Evolutionary conservation across 495 filamentous ascomycete genomes (phyloP), one percentile per base, ranked within the genome.

Genomic region (Annulohypoxylon maeteangense): DNA sequence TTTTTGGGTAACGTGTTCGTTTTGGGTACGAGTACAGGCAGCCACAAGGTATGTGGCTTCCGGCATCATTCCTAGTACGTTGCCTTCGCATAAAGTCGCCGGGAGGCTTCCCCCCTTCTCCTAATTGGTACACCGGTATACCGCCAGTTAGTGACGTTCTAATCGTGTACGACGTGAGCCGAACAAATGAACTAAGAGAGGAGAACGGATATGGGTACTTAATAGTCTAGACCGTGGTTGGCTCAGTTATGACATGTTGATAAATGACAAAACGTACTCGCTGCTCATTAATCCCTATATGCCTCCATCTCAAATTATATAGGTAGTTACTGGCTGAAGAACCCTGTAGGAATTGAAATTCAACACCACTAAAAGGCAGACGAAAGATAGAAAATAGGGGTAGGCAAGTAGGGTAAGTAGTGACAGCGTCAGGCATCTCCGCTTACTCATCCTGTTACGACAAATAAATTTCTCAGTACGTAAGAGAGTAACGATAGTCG

Each of bases 201-300:
- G 42, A 20, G n/a, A 47, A 14, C 4, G 10, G 36, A 40, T 1
- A 40, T 40, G 36, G n/a, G n/a, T n/a, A n/a, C n/a, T n/a, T n/a
- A n/a, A n/a, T 40, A 11, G 36, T 11, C 36, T 40, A 47, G 14
- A 12, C n/a, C 16, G 7, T 22, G 44, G 3, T 12, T 2, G 23
- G 48, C 14, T 53, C 14, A 29, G 48, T 31, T 16, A 53, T 31
- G 23, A 5, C 4, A 0, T 53, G 23, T 29, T 53, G 22, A 31
- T 53, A 31, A 25, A 31, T 53, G 31, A 29, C 27, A 29, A 55
- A 32, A 55, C 27, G 8, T 66, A 47, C 27, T 45, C 18, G 32
- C 38, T 57, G 54, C 42, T 66, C 22, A 50, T 58, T 40, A 66
- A 29, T 48, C 23, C 42, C 44, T 40, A 66, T 36, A 58, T 11